Base-by-base conservation (phyloP, 352 stramenopile genomes). In the Pseudoperonospora humuli region DNA sequence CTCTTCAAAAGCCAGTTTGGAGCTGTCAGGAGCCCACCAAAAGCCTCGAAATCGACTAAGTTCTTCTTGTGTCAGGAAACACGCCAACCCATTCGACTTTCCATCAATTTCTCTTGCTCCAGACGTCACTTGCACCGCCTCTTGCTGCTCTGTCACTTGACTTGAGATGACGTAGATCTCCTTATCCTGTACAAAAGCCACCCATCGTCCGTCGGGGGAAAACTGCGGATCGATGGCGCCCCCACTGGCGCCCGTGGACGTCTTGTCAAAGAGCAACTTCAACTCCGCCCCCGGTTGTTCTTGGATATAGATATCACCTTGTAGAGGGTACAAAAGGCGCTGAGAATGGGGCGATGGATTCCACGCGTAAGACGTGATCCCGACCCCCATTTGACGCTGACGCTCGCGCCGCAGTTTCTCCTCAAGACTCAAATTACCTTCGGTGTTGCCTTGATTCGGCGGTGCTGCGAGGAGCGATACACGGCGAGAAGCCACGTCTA, bases 51-150 rank as follows among this genome's bases (percentile, higher is more conserved):
- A 98, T 21, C 94, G 84, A 57, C 95, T 93, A 58, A 99, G 93
- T 67, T 98, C 95, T 67, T 98, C 96, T 56, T 98, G 92, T 5
- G 95, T 96, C 7, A 98, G 57, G 65, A 97, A 99, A 65, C 97
- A 97, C n/a, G 95, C 95, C 9, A 98, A 52, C 2, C 95, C 95
- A 64, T 98, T 92, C 18, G 77, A 95, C 33, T 84, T 77, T 19
- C 84, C 83, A 6, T 67, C 64, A 18, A 75, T 41, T 34, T 61
- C 70, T 41, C 82, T 59, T 14, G 84, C 89, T 13, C 85, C 86
- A 1, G 55, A 71, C 2, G 80, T 94, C 50, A 96, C 56, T 46
- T 92, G 78, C 11, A 77, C 55, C 0, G 78, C 74, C 20, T 58
- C 50, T 33, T 75, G 70, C 21, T 57, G 52, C 23, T 74, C 67